These are phyloP conservation scores for Planoprotostelium fungivorum DNA, from an alignment of 78 protist species.

Conservation along the genomic window DNA sequence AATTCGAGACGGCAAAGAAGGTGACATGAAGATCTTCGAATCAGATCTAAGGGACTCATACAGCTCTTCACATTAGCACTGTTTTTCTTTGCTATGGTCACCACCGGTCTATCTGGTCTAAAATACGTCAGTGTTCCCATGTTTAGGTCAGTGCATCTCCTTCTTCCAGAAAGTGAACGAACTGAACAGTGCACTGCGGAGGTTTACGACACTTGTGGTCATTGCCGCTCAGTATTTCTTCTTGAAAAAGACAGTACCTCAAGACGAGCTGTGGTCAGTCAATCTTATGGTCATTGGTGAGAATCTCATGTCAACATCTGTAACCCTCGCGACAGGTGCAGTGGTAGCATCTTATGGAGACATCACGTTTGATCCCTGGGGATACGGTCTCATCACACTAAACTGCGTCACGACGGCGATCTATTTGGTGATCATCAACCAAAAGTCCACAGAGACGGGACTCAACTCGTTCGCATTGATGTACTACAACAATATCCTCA, in stretches of 20 bases:
- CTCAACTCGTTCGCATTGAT: constrained; percentile 54
- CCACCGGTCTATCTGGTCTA: constrained; percentile 65
- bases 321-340: constrained; percentile 7
- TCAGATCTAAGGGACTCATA: not conserved
- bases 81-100: constrained; percentile 62
- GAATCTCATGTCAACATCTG: not conserved
- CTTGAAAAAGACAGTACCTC: constrained; percentile 50
- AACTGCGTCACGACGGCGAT: constrained; percentile 72
- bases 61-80: constrained; percentile 59
- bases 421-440: constrained; percentile 48
- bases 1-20: constrained; percentile 31
- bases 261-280: constrained; percentile 40
- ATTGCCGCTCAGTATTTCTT: constrained; percentile 39
- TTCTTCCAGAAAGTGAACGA: not conserved
- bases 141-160: constrained; percentile 16
- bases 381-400: constrained; percentile 45
- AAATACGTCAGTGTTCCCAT: constrained; percentile 64
- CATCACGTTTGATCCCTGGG: constrained; percentile 52
- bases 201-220: constrained; percentile 63
- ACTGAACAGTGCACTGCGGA: constrained; percentile 37
- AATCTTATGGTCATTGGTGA: constrained; percentile 57
- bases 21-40: constrained; percentile 3
- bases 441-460: constrained; percentile 56
- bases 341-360: constrained; percentile 69
- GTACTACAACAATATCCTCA: constrained; percentile 64